Evolutionary conservation across 305 asterid species (phyloP), one percentile per base, ranked within the genome.

Genomic region (Solanum hybrid): DNA sequence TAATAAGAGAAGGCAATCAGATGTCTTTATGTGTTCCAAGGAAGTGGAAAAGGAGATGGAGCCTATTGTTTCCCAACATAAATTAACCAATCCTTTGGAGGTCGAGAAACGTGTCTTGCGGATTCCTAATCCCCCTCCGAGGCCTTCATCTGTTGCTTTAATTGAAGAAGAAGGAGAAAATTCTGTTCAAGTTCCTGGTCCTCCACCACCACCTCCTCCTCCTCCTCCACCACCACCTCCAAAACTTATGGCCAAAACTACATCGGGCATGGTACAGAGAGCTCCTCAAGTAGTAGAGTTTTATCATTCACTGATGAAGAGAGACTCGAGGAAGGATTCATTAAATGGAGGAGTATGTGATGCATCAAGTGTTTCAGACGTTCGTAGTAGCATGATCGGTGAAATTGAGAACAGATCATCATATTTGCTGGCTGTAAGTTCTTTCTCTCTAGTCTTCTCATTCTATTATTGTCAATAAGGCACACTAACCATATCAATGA

Each of bases 381-480:
- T 95, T 60, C 98, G 98, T 73, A 97, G 97, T 91, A 96, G 94
- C 93, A 97, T 97, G 99, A 97, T 97, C 38, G 99, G 96, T 20
- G 99, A 97, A 93, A 97, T 96, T 40, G 99, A 95, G 93, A 97
- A 95, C 84, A 95, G 99, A 7, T 97, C 99, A 4, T 95, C 98
- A 35, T 94, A 96, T 93, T 93, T 97, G 92, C 97, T 97, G 40
- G 99, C 99, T 42, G 99, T 96, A 90, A 93, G 98, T 92, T 73
- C 79, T 89, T 91, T 38, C 60, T 79, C 77, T 22, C 26, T 38
- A 16, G 13, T 22, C 32, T 87, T 84, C 16, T 72, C 73, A 29
- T 87, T 42, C 69, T 64, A 51, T 32, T 31, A 60, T n/a, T 85
- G 42, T 12, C 51, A 60, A 31, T 60, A 13, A 81, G 37, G 14